phyloP scores from a whole-genome alignment of 371 early-diverging fungal species.

The Mucor plumbeus region DNA sequence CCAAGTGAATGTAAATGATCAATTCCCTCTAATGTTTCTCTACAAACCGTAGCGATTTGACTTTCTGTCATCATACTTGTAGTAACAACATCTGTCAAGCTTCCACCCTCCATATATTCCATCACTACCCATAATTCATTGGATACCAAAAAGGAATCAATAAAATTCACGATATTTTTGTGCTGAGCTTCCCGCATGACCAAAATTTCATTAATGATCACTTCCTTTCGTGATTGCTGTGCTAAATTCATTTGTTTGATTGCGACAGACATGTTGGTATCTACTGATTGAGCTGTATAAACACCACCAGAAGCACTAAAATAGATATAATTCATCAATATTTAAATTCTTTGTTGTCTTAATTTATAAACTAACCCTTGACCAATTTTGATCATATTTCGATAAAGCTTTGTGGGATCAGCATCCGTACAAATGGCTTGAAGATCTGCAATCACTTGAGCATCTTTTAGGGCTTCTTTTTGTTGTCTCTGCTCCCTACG shows the following conservation, averaged over 20 bases:
- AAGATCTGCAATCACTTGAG: slow-evolving; percentile 85
- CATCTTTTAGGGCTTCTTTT: slow-evolving; percentile 38
- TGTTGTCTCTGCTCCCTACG: slow-evolving; percentile 31
- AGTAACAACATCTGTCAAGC: slow-evolving; percentile 83
- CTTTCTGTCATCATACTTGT: slow-evolving; percentile 86
- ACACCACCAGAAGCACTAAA: slow-evolving; percentile 62
- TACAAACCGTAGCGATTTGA: slow-evolving; percentile 85
- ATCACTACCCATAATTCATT: slow-evolving; percentile 86
- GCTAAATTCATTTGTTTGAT: slow-evolving; percentile 92
- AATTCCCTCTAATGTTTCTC: slow-evolving; percentile 61
- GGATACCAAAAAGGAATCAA: slow-evolving; percentile 79
- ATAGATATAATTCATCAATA: neutral
- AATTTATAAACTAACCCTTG: slow-evolving; percentile 58
- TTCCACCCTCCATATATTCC: slow-evolving; percentile 95
- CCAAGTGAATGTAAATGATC: slow-evolving; percentile 83
- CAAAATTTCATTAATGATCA: slow-evolving; percentile 90
- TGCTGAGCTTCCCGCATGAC: slow-evolving; percentile 81
- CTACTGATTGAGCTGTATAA: slow-evolving; percentile 76
- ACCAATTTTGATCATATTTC: slow-evolving; percentile 72
- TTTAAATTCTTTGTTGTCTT: neutral
- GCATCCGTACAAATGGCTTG: slow-evolving; percentile 88
- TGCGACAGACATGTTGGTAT: slow-evolving; percentile 69
- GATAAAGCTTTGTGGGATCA: slow-evolving; percentile 75
- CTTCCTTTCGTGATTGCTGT: slow-evolving; percentile 86
- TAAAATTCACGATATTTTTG: slow-evolving; percentile 88